phyloP scores from a whole-genome alignment of 2,329 filamentous ascomycete genomes.

The Boeremia lycopersici region DNA sequence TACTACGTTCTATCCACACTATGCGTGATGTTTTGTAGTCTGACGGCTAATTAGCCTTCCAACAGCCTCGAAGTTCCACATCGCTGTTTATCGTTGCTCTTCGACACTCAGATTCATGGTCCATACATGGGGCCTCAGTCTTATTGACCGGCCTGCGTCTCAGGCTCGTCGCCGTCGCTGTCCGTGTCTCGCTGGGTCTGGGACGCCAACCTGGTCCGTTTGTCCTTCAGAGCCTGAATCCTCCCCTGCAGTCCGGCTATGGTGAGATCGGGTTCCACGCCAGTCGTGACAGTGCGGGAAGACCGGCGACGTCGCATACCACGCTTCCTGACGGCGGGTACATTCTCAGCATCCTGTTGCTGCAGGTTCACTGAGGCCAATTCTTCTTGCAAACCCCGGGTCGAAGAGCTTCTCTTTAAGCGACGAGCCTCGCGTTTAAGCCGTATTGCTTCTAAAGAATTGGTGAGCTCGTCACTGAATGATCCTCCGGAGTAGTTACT shows the following conservation, averaged over 20 bases:
- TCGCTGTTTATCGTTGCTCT: no score
- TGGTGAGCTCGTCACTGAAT: slow-evolving; percentile 1
- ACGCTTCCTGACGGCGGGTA: neutral
- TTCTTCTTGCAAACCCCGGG: neutral
- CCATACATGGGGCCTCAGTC: no score
- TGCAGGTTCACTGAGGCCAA: neutral
- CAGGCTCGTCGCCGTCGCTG: neutral
- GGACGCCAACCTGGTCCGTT: neutral
- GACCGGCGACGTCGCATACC: neutral
- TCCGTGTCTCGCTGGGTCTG: neutral
- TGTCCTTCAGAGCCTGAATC: neutral
- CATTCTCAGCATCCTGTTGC: neutral
- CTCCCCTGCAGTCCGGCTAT: neutral
- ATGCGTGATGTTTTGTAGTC: no score
- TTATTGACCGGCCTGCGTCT: neutral
- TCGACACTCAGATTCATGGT: no score
- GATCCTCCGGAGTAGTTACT: neutral
- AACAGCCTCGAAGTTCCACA: no score
- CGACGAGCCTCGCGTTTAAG: neutral
- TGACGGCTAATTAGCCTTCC: no score
- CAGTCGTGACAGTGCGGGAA: neutral
- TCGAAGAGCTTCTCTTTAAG: neutral
- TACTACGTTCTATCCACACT: no score
- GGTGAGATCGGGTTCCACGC: neutral
- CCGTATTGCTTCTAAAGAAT: neutral